These are phyloP conservation scores for Corylus avellana DNA, from an alignment of 306 rosid species.

Conservation along the genomic window DNA sequence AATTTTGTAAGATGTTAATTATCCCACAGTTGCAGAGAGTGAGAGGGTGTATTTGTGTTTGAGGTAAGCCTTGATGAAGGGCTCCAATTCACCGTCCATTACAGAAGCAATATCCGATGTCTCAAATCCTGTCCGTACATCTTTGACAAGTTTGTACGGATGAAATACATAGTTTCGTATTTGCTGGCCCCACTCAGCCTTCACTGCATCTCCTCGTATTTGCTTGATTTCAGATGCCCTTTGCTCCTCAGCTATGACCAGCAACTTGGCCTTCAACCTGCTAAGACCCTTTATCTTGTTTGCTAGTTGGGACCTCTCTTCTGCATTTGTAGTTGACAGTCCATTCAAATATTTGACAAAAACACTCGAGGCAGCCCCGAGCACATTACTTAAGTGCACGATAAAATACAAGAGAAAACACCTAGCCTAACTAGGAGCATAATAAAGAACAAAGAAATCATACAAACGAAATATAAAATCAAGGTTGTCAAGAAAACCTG, in stretches of 20 bases:
- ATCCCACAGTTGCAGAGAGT: slow-evolving; percentile 40
- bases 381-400: no score
- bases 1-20: slow-evolving; percentile 12
- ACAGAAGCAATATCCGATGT: slow-evolving; percentile 76
- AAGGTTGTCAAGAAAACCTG: slow-evolving; percentile 52
- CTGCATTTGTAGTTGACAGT: slow-evolving; percentile 44
- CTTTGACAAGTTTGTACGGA: slow-evolving; percentile 94
- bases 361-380: no score
- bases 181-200: slow-evolving; percentile 99
- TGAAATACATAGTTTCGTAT: slow-evolving; percentile 93
- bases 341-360: no score
- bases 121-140: slow-evolving; percentile 82
- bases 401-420: background rate
- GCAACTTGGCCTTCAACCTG: slow-evolving; percentile 86
- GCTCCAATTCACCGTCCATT: slow-evolving; percentile 93
- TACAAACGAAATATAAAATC: background rate
- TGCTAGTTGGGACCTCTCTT: slow-evolving; percentile 90
- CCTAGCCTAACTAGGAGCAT: background rate
- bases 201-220: slow-evolving; percentile 89
- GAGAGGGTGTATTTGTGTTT: slow-evolving; percentile 63
- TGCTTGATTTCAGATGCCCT: slow-evolving; percentile 88
- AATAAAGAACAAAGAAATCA: background rate
- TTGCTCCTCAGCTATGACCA: slow-evolving; percentile 91
- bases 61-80: slow-evolving; percentile 87
- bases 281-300: slow-evolving; percentile 82